Percentiles rank a stretch among this genome's conserved stretches.
phyloP scores from a whole-genome alignment of 257 asterid genomes.

The Salvia rosmarinus region DNA sequence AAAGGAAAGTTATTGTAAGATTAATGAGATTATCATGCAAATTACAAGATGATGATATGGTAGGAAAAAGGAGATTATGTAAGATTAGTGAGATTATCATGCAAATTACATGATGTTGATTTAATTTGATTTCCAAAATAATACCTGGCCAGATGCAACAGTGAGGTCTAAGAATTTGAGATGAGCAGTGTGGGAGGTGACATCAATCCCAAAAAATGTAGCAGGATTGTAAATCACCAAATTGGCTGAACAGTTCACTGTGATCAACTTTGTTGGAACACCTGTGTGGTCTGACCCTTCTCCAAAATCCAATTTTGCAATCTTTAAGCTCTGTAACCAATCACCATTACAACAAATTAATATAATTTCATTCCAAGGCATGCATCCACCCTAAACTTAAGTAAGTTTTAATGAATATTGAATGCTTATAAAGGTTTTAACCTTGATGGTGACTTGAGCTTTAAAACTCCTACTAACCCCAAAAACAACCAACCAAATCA shows the following conservation, averaged over 20 bases:
- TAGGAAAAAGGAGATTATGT: too few species aligned
- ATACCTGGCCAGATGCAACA: conserved; percentile 61
- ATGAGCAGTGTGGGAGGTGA: conserved; percentile 46
- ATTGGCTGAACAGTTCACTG: conserved; percentile 60
- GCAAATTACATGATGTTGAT: too few species aligned
- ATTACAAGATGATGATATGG: too few species aligned
- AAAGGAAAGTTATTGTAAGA: too few species aligned
- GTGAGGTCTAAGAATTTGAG: conserved; percentile 55
- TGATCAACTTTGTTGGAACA: conserved; percentile 65
- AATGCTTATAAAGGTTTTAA: too few species aligned
- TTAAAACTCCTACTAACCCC: conserved; percentile 49
- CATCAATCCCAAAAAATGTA: conserved; percentile 60
- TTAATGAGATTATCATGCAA: too few species aligned
- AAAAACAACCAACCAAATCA: conserved; percentile 55
- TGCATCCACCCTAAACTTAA: too few species aligned
- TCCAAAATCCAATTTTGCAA: conserved; percentile 47
- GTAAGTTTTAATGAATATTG: too few species aligned
- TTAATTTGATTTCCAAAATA: too few species aligned
- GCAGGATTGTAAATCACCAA: conserved; percentile 64
- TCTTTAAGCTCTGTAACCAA: conserved; percentile 55
- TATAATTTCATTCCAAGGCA: too few species aligned
- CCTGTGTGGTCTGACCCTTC: conserved; percentile 70
- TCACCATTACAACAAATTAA: not conserved
- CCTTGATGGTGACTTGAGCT: conserved; percentile 56
- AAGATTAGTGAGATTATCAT: too few species aligned